Base-by-base conservation (phyloP, 2,329 filamentous ascomycete species). In the Colletotrichum scovillei region DNA sequence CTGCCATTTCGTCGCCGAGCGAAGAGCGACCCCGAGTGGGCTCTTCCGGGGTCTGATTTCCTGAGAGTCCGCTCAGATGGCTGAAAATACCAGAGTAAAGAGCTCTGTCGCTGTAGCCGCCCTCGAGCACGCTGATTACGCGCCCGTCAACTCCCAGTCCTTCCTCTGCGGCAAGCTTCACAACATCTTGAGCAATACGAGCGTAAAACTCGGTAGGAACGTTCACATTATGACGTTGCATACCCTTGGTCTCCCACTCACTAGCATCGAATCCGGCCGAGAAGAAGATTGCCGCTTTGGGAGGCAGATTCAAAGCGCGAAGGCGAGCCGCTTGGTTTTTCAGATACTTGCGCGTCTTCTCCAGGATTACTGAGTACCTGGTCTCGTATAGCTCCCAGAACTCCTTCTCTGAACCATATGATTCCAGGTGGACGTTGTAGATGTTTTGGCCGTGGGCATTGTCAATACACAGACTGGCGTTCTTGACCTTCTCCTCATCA, bases 131-230 rank as follows among this genome's bases (percentile, higher is more conserved):
- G 81, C 96, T 98, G 79, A 99, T 92, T 26, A 98, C 88, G 57
- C 97, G 90, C 2, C 96, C 96, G 30, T 97, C 93, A 1, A 94
- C 94, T 32, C 90, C 89, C 1, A 94, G 89, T 2, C 89, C 93
- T 77, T 94, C 92, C 80, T 98, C 95, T 53, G 94, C 89, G 0
- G 97, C 93, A 72, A 99, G 86, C 60, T 89, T 91, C 16, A 97
- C 92, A 3, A 98, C 90, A 79, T 99, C 97, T 57, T 92, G 89
- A 0, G 96, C 96, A 76, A 99, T 93, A 1, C 93, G 91, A 62
- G 97, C 97, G 80, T 98, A 99, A 81, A 99, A 99, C 66, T 96
- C 94, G 0, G 96, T 99, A 0, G 97, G 96, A 2, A 99, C 97
- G 79, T 98, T 98, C 78, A 98, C 95, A 71, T 94, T 93, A 82